Base-by-base conservation (phyloP, 2,329 filamentous ascomycete species). In the Bipolaris oryzae region DNA sequence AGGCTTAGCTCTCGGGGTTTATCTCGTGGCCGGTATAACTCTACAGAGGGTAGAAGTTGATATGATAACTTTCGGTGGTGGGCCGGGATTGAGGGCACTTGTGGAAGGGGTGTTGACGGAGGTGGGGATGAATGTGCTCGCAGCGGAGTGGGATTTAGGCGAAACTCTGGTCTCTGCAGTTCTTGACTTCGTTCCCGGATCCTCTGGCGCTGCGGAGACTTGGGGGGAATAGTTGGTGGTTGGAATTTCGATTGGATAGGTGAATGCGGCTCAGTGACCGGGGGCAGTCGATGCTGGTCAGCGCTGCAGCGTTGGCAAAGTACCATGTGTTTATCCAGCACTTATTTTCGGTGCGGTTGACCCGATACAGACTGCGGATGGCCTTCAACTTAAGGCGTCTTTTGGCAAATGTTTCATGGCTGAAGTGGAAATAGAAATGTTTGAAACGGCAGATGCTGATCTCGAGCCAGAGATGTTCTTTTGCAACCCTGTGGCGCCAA, bases 281-380 rank as follows among this genome's bases (percentile, higher is more conserved):
- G 21, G 28, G 31, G 39, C 39, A 45, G 35, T 44, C 11, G 45
- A 16, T n/a, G 25, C 31, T 50, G 34, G 42, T 49, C 50, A 31
- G 50, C 55, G 25, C 45, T 46, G 45, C 55, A 57, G 34, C 35
- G 41, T 15, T 57, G 46, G 45, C 55, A 57, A 25, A 57, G 55
- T 39, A 57, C 55, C 55, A 57, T 57, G 7, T 16, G 37, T n/a
- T 11, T 53, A 18, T 53, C 38, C 21, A 52, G 49, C 49, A 56
- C 49, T 47, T 28, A 11, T 11, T 25, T 6, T 4, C 18, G n/a
- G 35, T 53, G 43, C 53, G 39, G 20, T 34, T 23, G 7, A 25
- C 16, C 31, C 15, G 18, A 48, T n/a, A 28, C 33, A 28, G 20
- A 11, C n/a, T 21, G n/a, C 23, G 15, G 47, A 38, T 2, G 11